phyloP scores from a whole-genome alignment of 164 flowering plant species.

The Sedum album region DNA sequence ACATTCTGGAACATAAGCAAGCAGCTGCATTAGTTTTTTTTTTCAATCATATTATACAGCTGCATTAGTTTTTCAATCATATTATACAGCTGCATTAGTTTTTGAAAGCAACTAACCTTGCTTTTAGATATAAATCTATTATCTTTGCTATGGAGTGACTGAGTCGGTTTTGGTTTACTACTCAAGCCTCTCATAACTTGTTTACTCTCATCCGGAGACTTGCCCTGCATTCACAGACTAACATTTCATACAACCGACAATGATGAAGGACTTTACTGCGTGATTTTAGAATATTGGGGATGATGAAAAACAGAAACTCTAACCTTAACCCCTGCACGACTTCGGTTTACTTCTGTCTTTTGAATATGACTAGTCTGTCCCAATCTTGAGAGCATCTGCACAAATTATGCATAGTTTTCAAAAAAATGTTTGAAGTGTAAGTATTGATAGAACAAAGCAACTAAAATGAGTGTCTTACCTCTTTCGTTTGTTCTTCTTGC shows the following conservation, averaged over 20 bases:
- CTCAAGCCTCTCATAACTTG: conserved; percentile 55
- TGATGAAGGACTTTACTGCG: neutral
- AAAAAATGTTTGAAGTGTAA: neutral
- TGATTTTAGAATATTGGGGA: no score
- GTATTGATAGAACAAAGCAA: no score
- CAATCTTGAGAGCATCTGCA: conserved; percentile 44
- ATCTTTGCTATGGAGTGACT: conserved; percentile 54
- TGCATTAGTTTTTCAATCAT: no score
- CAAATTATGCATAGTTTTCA: neutral
- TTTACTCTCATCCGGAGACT: conserved; percentile 52
- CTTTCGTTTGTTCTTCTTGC: conserved; percentile 59
- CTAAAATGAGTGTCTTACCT: neutral
- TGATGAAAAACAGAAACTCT: neutral
- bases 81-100: no score
- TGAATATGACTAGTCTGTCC: conserved; percentile 54
- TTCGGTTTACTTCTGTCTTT: conserved; percentile 53
- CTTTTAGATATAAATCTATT: conserved; percentile 21
- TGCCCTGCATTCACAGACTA: conserved; percentile 36
- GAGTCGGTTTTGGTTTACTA: conserved; percentile 78
- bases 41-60: no score
- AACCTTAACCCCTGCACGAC: conserved; percentile 62
- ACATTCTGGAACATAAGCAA: neutral
- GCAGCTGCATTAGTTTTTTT: no score
- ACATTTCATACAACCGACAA: neutral
- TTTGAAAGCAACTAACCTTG: conserved; percentile 32